Base-by-base conservation (phyloP, 116 monocot species). In the Zostera marina region DNA sequence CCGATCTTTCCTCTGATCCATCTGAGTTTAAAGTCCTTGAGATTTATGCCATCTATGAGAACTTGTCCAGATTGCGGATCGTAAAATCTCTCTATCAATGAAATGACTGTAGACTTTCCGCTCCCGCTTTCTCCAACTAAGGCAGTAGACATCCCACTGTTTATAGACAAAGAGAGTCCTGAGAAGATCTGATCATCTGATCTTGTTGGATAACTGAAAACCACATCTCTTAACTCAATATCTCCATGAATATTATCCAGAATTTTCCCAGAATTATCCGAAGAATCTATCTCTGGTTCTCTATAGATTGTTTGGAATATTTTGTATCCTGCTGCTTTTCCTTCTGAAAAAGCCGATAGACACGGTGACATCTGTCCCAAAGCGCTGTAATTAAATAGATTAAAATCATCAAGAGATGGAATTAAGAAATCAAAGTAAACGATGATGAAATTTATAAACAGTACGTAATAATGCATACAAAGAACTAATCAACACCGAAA, bases 111-210 rank as follows among this genome's bases (percentile, higher is more conserved):
- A 8, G 88, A 88, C 61, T 88, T 88, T 9, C 88, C 88, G 42
- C 83, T 88, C 4, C 88, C 88, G 60, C 88, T 88, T 52, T 80
- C 70, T 58, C 88, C 88, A 14, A 88, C 83, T 44, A 88, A 63
- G 8, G 88, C 88, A 7, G 71, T 54, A 21, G 77, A 75, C 3
- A 39, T 75, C 48, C 83, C 83, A 42, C 77, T 75, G 19, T 55
- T 58, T 13, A 88, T 65, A 16, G 48, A 22, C 16, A 73, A 42
- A 5, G 73, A 73, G 63, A 73, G 68, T 2, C 51, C 63, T 15
- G 13, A 2, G 15, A 73, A 68, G 47, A 73, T 44, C 7, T 41
- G 44, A 25, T 68, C 57, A 15, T 73, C 63, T 15, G 77, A 75
- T 41, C 88, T 77, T 20, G 79, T 39, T 15, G 88, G 88, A 64